These are phyloP conservation scores for Neonectria hederae DNA, from an alignment of 2,329 filamentous ascomycete species.

Conservation along the genomic window DNA sequence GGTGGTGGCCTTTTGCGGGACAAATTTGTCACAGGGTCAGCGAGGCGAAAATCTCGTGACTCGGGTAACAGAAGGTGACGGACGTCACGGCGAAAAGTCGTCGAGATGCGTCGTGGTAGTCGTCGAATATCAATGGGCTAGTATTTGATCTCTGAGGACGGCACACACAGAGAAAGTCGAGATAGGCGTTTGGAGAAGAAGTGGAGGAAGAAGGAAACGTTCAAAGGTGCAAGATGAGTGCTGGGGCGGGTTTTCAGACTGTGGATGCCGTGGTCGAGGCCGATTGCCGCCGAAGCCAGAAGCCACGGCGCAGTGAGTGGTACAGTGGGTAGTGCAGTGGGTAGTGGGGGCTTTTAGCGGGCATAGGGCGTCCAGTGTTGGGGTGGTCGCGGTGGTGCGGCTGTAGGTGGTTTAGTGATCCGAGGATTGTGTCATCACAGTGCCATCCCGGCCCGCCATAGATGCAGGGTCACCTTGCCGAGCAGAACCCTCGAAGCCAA, in stretches of 20 bases:
- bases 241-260: conserved; percentile 39
- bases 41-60: conserved; percentile 6
- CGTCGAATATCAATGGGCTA: conserved; percentile 13
- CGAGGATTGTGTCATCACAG: conserved; percentile 1
- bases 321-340: conserved; percentile 32
- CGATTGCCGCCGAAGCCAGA: conserved; percentile 44
- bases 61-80: conserved; percentile 15
- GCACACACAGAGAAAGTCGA: conserved; percentile 23
- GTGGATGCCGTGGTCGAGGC: conserved; percentile 39
- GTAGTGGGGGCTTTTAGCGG: conserved; percentile 9
- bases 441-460: conserved; percentile 8
- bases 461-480: conserved; percentile 1
- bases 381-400: conserved; percentile 10
- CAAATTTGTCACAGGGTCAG: conserved; percentile 32
- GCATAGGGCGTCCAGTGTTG: neutral
- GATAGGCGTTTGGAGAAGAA: conserved; percentile 31
- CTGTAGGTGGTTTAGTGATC: conserved; percentile 17
- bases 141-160: conserved; percentile 20
- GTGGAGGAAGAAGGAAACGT: conserved; percentile 40
- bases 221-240: conserved; percentile 21
- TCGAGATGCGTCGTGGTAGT: conserved; percentile 23
- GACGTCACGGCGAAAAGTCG: conserved; percentile 9
- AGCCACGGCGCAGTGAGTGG: conserved; percentile 23
- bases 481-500: neutral
- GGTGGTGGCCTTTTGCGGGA: conserved; percentile 32